A percentile compares a stretch with the other conserved stretches of the same genome.
Conservation (phyloP, 2,329 filamentous ascomycete species). For the Macrophomina pseudophaseolina region DNA sequence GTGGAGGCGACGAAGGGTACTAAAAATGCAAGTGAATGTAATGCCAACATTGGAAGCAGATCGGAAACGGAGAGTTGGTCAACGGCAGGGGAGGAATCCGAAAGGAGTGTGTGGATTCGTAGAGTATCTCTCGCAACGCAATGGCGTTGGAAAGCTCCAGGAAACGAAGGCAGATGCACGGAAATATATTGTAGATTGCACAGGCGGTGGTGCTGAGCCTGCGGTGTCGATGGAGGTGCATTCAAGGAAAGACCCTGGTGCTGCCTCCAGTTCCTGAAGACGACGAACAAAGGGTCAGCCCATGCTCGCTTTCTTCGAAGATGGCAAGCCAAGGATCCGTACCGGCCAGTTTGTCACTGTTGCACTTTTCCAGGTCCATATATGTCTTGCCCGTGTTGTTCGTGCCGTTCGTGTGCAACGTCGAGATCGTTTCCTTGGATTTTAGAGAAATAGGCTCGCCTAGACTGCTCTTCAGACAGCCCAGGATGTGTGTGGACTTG, state of each 20-base stretch:
- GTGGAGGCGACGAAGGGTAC: neutral
- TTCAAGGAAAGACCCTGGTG: constrained; percentile 5
- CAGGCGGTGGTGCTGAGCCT: neutral
- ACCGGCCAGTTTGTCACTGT: constrained; percentile 1
- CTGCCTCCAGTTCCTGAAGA: neutral
- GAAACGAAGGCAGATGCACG: neutral
- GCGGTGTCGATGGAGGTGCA: neutral
- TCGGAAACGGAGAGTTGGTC: no score
- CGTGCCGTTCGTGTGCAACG: neutral
- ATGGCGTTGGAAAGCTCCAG: neutral
- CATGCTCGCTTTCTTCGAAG: neutral
- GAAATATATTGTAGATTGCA: neutral
- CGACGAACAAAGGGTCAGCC: neutral
- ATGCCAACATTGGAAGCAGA: neutral
- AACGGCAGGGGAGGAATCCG: no score
- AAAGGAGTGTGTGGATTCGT: no score
- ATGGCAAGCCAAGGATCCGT: neutral
- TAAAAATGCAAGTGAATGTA: neutral
- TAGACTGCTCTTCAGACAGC: neutral
- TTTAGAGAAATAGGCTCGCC: neutral
- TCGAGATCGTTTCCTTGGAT: constrained; percentile 8
- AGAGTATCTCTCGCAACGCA: neutral
- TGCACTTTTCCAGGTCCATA: neutral
- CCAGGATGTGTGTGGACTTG: constrained; percentile 1
- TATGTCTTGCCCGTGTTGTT: constrained; percentile 1